A percentile compares a stretch with the other conserved stretches of the same genome.
These are phyloP conservation scores for Penicillium sp. DNA, from an alignment of 2,329 filamentous ascomycete species.

Conservation along the genomic window DNA sequence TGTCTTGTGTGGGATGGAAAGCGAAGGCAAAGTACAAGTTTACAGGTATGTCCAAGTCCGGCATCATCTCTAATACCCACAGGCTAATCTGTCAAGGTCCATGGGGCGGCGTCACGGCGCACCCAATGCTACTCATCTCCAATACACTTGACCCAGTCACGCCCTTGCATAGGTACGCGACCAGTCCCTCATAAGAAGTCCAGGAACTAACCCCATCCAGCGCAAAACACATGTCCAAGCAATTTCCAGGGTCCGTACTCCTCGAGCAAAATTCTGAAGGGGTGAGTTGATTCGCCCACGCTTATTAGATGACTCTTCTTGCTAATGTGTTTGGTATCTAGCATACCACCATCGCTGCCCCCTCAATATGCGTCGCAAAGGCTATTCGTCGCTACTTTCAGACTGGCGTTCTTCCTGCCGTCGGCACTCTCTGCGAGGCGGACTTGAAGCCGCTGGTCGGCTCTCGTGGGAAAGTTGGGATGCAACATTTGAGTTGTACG, in stretches of 20 bases:
- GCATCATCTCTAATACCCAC: too few species aligned
- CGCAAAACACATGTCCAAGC: slow-evolving; percentile 38
- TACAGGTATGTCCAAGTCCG: slow-evolving; percentile 22
- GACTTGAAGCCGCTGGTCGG: slow-evolving; percentile 39
- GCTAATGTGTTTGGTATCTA: slow-evolving; percentile 6
- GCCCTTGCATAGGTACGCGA: slow-evolving; percentile 45
- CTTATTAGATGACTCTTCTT: neutral
- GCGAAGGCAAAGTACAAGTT: slow-evolving; percentile 37
- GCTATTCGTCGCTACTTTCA: slow-evolving; percentile 46
- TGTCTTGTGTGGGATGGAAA: slow-evolving; percentile 43
- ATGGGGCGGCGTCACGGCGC: slow-evolving; percentile 37
- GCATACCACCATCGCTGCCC: slow-evolving; percentile 38
- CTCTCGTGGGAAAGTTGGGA: slow-evolving; percentile 4
- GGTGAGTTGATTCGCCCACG: slow-evolving; percentile 29
- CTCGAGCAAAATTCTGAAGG: slow-evolving; percentile 49
- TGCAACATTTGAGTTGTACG: slow-evolving; percentile 8
- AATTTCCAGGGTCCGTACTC: slow-evolving; percentile 48
- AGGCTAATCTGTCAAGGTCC: slow-evolving; percentile 19
- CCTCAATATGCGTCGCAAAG: slow-evolving; percentile 40
- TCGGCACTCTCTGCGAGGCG: slow-evolving; percentile 38
- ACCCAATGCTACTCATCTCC: slow-evolving; percentile 60
- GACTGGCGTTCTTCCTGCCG: slow-evolving; percentile 39
- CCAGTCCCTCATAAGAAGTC: neutral
- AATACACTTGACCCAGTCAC: slow-evolving; percentile 63
- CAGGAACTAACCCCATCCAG: slow-evolving; percentile 18